Evolutionary conservation across 805 yeast genomes (phyloP).

Genomic region (Maudiozyma bulderi): DNA sequence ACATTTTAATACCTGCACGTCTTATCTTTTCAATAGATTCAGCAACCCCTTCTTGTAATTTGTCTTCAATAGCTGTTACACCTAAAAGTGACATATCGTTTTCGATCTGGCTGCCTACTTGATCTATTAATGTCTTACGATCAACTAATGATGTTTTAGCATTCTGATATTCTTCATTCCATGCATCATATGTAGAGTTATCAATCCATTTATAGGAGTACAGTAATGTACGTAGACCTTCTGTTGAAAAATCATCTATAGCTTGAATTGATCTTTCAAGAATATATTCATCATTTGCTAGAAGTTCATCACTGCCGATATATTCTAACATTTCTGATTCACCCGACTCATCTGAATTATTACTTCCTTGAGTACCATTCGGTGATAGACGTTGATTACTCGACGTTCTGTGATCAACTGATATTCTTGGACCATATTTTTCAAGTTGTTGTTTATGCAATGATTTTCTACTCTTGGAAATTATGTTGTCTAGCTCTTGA

Average conservation of each 20-base stretch:
- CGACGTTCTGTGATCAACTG: neutral
- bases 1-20: constrained; percentile 85
- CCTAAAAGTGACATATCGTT: constrained; percentile 62
- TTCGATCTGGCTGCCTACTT: constrained; percentile 67
- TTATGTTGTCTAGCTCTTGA: constrained; percentile 45
- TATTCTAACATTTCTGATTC: constrained; percentile 22
- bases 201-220: constrained; percentile 72
- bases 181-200: constrained; percentile 45
- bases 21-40: constrained; percentile 86
- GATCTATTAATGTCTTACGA: constrained; percentile 57
- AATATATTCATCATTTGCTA: constrained; percentile 64
- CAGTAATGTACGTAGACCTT: constrained; percentile 83
- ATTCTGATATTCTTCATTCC: constrained; percentile 58
- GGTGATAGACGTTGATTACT: neutral
- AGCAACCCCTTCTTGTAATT: constrained; percentile 92
- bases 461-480: constrained; percentile 45
- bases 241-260: constrained; percentile 88
- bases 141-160: constrained; percentile 72
- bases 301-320: constrained; percentile 45
- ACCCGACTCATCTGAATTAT: neutral
- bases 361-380: no score
- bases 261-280: constrained; percentile 81
- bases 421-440: constrained; percentile 34
- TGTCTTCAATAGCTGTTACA: constrained; percentile 96
- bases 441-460: constrained; percentile 49